phyloP scores from a whole-genome alignment of 116 monocot species.

The Trichopus zeylanicus region DNA sequence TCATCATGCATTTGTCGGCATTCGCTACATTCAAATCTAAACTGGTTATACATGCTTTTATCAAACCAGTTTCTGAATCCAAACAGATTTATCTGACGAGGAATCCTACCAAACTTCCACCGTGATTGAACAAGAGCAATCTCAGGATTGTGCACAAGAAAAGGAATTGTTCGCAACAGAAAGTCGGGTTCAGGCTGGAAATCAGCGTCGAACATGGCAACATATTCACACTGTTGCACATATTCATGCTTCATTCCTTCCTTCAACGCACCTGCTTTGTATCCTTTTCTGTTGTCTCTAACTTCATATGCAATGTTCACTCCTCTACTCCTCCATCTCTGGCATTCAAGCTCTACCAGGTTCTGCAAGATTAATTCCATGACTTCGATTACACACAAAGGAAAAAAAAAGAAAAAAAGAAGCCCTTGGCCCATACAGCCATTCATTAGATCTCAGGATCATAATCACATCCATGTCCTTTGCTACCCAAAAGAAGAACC shows the following conservation, averaged over 20 bases:
- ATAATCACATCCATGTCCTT: too few relatives aligned
- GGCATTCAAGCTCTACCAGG: slow-evolving; percentile 84
- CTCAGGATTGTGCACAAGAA: slow-evolving; percentile 50
- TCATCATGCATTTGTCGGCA: slow-evolving; percentile 68
- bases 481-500: too few relatives aligned
- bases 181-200: slow-evolving; percentile 92
- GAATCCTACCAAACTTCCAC: slow-evolving; percentile 78
- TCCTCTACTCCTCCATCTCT: slow-evolving; percentile 66
- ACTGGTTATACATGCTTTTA: too few relatives aligned
- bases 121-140: slow-evolving; percentile 87
- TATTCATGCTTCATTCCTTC: slow-evolving; percentile 67
- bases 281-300: slow-evolving; percentile 75
- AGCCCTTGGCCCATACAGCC: too few relatives aligned
- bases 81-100: too few relatives aligned
- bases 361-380: slow-evolving; percentile 20
- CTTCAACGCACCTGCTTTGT: slow-evolving; percentile 90
- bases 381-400: neutral
- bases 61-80: too few relatives aligned
- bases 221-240: slow-evolving; percentile 71
- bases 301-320: slow-evolving; percentile 76
- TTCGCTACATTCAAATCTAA: slow-evolving; percentile 53
- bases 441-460: too few relatives aligned
- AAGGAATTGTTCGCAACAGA: slow-evolving; percentile 64
- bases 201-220: slow-evolving; percentile 91
- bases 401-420: neutral